Evolutionary conservation across 768 basidiomycete genomes (phyloP).

Genomic region (Leccinum variicolor): DNA sequence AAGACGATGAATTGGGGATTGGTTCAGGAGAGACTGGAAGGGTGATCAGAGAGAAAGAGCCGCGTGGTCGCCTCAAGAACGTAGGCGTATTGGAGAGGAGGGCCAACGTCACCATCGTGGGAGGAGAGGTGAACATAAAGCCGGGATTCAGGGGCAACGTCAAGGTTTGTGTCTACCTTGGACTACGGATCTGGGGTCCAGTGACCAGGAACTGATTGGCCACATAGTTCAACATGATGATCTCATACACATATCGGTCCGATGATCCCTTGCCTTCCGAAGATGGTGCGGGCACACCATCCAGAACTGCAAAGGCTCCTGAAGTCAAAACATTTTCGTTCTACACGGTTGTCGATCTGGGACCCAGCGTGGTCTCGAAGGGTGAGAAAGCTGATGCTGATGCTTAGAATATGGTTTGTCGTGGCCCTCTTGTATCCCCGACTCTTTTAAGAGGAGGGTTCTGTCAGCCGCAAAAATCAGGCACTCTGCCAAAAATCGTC

Average conservation of each 20-base stretch:
- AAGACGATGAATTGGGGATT: slow-evolving; percentile 37
- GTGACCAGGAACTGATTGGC: background rate
- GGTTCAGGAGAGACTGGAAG: slow-evolving; percentile 32
- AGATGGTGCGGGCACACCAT: slow-evolving; percentile 48
- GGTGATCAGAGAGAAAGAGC: slow-evolving; percentile 44
- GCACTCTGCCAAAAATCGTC: too few relatives aligned
- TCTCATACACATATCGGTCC: slow-evolving; percentile 90
- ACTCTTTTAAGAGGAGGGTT: too few relatives aligned
- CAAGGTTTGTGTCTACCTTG: slow-evolving; percentile 51
- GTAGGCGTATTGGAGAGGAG: slow-evolving; percentile 85
- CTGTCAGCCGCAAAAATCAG: too few relatives aligned
- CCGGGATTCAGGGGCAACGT: slow-evolving; percentile 75
- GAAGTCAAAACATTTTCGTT: slow-evolving; percentile 90
- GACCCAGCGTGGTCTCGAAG: slow-evolving; percentile 59
- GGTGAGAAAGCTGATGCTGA: slow-evolving; percentile 41
- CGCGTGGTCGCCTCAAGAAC: slow-evolving; percentile 48
- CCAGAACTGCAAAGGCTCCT: slow-evolving; percentile 48
- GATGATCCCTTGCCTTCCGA: slow-evolving; percentile 77
- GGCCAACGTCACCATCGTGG: slow-evolving; percentile 86
- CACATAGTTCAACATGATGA: slow-evolving; percentile 88
- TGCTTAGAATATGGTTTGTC: slow-evolving; percentile 4
- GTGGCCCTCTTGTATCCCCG: background rate
- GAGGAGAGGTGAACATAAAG: slow-evolving; percentile 83
- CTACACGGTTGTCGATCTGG: slow-evolving; percentile 81
- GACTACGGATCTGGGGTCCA: background rate